Percentiles rank a stretch among this genome's conserved stretches.
These are phyloP conservation scores for Cutaneotrichosporon dermatis DNA, from an alignment of 1,284 basidiomycete genomes.

Conservation along the genomic window DNA sequence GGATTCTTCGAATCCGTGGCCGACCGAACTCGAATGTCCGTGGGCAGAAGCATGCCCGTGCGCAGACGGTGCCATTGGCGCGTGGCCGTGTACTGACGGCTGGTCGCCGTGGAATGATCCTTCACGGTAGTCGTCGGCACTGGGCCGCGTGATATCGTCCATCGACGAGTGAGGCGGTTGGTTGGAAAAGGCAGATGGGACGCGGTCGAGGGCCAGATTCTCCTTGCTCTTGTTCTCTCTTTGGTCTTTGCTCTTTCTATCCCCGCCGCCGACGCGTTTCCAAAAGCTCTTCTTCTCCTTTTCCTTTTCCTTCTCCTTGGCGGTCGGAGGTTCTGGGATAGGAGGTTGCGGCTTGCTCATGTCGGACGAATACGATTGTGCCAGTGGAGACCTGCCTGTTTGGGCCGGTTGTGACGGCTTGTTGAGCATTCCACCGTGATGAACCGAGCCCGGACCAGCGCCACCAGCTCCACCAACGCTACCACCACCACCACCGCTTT, in stretches of 20 bases:
- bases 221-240: neutral
- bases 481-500: conserved; percentile 5
- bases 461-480: neutral
- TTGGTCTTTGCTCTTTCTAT: conserved; percentile 11
- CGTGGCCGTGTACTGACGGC: neutral
- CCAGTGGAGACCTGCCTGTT: conserved; percentile 12
- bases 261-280: conserved; percentile 5
- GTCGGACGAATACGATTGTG: conserved; percentile 11
- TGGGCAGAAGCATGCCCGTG: conserved; percentile 19
- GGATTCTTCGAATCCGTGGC: conserved; percentile 14
- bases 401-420: conserved; percentile 6
- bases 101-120: neutral
- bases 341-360: conserved; percentile 3
- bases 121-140: conserved; percentile 19
- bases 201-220: neutral
- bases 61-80: conserved; percentile 1
- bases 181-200: neutral
- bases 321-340: neutral
- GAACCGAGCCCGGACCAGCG: neutral
- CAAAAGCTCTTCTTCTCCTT: conserved; percentile 19
- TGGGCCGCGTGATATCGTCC: conserved; percentile 14
- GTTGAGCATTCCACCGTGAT: conserved; percentile 10
- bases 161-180: neutral
- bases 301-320: conserved; percentile 8
- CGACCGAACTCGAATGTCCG: neutral